Conservation (phyloP, 73 alveolate species). For the Symbiodinium pilosum region DNA sequence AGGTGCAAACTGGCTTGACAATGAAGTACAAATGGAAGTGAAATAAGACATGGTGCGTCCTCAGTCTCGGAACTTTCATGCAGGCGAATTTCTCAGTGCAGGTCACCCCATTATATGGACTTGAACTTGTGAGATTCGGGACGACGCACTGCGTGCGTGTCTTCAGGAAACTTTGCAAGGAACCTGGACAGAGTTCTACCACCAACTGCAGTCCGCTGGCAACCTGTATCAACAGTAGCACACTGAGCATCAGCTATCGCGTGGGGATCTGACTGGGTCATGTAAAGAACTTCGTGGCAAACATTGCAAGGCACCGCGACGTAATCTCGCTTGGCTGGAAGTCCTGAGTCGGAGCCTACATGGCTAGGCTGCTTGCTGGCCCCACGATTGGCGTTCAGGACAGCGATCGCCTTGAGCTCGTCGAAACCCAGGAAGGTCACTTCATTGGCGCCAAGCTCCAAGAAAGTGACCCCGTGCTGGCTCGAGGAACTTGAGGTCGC, state of each 20-base stretch:
- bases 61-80: neutral
- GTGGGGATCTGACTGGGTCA: too few species aligned
- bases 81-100: neutral
- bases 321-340: neutral
- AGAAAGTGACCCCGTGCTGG: neutral
- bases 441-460: neutral
- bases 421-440: neutral
- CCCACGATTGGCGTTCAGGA: neutral
- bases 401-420: neutral
- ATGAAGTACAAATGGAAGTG: neutral
- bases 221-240: neutral
- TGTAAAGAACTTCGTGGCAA: neutral
- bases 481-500: neutral
- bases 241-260: neutral
- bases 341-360: neutral
- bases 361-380: neutral
- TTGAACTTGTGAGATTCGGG: neutral
- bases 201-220: neutral
- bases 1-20: neutral
- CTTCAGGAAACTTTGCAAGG: too few species aligned
- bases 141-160: too few species aligned
- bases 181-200: neutral
- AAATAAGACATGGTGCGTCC: neutral
- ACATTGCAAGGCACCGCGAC: neutral
- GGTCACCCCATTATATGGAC: neutral